A percentile compares a stretch with the other conserved stretches of the same genome.
Conservation (phyloP, 805 yeast species). For the Alloascoidea hylecoeti region DNA sequence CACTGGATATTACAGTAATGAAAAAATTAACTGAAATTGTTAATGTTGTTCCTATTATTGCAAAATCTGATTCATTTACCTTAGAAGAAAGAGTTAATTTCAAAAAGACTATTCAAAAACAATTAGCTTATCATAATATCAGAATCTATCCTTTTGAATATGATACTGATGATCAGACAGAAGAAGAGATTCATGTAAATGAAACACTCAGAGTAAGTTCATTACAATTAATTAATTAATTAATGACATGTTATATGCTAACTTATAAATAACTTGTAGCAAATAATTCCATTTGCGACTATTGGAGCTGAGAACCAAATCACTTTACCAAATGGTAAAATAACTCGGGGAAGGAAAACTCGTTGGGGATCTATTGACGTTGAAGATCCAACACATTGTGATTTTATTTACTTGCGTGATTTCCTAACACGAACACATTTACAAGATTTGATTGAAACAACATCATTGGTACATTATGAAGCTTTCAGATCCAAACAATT, state of each 20-base stretch:
- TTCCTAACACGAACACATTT: slow-evolving; percentile 76
- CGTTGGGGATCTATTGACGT: slow-evolving; percentile 74
- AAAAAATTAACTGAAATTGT: slow-evolving; percentile 62
- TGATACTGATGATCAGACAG: slow-evolving; percentile 44
- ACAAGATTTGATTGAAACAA: slow-evolving; percentile 73
- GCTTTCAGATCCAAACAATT: slow-evolving; percentile 71
- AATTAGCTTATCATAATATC: slow-evolving; percentile 48
- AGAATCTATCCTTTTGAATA: slow-evolving; percentile 49
- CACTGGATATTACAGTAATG: slow-evolving; percentile 55
- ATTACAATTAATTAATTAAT: slow-evolving; percentile 22
- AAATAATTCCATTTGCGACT: slow-evolving; percentile 57
- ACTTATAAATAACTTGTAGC: not conserved
- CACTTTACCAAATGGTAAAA: slow-evolving; percentile 50
- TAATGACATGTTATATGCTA: not conserved
- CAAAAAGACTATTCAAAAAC: slow-evolving; percentile 42
- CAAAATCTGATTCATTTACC: slow-evolving; percentile 70
- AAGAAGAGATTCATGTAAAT: slow-evolving; percentile 41
- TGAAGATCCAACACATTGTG: slow-evolving; percentile 76
- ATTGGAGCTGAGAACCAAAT: slow-evolving; percentile 67
- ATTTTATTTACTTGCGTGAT: slow-evolving; percentile 73
- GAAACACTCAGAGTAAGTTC: slow-evolving; percentile 39
- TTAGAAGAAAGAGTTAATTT: slow-evolving; percentile 54
- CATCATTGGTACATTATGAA: slow-evolving; percentile 63
- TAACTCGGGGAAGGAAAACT: slow-evolving; percentile 65
- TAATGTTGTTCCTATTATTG: slow-evolving; percentile 72